Evolutionary conservation across 1,284 basidiomycete species (phyloP).

Genomic region (Malassezia equina): DNA sequence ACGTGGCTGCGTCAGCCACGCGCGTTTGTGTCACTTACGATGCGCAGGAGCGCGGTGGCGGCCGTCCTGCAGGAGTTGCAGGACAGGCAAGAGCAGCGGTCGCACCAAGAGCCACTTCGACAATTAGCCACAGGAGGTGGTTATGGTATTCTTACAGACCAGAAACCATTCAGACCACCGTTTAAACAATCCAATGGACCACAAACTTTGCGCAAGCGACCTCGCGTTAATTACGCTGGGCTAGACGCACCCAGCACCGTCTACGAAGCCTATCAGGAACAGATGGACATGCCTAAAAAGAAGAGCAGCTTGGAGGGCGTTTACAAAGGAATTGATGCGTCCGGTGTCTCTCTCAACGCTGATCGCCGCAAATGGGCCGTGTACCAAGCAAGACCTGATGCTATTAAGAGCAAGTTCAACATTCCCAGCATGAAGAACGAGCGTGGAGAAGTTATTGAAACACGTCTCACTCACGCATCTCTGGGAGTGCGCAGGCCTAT

Average conservation of each 20-base stretch:
- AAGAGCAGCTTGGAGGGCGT: conserved; percentile 36
- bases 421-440: conserved; percentile 75
- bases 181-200: conserved; percentile 18
- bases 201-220: conserved; percentile 26
- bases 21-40: conserved; percentile 4
- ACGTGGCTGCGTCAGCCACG: background rate
- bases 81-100: background rate
- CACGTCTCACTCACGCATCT: conserved; percentile 61
- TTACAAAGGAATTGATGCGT: conserved; percentile 42
- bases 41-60: conserved; percentile 17
- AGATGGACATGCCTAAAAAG: conserved; percentile 12
- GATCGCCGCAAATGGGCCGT: conserved; percentile 37
- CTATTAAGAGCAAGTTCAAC: conserved; percentile 56
- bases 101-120: background rate
- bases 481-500: conserved; percentile 76
- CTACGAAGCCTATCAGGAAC: conserved; percentile 13
- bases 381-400: conserved; percentile 31
- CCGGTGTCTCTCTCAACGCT: conserved; percentile 40
- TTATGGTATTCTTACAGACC: conserved; percentile 29
- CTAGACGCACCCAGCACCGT: conserved; percentile 28
- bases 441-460: conserved; percentile 62
- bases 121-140: conserved; percentile 31
- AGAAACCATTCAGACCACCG: conserved; percentile 44
- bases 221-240: conserved; percentile 39
- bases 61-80: conserved; percentile 5